Percentiles rank a stretch among this genome's conserved stretches.
Conservation (phyloP, 1,284 basidiomycete genomes). For the Ustilago trichophora region DNA sequence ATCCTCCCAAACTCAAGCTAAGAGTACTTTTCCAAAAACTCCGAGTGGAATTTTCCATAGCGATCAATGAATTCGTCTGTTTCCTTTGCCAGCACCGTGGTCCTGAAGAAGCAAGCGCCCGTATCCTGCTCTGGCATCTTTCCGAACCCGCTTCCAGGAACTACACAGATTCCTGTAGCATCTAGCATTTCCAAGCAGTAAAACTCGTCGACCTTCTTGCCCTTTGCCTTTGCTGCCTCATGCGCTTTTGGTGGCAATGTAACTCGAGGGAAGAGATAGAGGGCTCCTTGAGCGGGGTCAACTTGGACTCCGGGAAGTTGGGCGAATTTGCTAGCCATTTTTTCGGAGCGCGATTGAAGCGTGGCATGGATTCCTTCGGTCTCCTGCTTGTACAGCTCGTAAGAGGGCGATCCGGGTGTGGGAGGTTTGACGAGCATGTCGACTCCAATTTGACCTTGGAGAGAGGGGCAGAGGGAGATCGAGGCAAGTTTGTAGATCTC, state of each 20-base stretch:
- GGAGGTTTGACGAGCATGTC: conserved; percentile 64
- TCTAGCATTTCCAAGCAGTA: conserved; percentile 63
- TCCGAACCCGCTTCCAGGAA: conserved; percentile 63
- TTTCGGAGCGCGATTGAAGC: conserved; percentile 46
- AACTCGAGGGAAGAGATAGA: conserved; percentile 85
- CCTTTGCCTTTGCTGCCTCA: conserved; percentile 49
- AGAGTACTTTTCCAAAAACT: conserved; percentile 50
- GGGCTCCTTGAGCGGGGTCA: conserved; percentile 75
- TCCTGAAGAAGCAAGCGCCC: conserved; percentile 59
- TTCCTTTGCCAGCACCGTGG: conserved; percentile 63
- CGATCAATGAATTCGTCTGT: conserved; percentile 63
- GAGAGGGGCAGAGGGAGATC: conserved; percentile 61
- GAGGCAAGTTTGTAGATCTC: conserved; percentile 64
- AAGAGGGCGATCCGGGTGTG: conserved; percentile 48
- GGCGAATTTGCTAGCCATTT: conserved; percentile 56
- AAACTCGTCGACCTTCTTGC: conserved; percentile 61
- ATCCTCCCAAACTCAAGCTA: conserved; percentile 3
- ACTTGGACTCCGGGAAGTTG: conserved; percentile 54
- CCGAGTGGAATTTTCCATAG: conserved; percentile 59
- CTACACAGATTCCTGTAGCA: conserved; percentile 64
- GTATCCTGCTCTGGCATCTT: conserved; percentile 48
- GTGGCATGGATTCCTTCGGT: conserved; percentile 52
- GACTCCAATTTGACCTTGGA: conserved; percentile 64
- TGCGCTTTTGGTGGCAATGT: conserved; percentile 69
- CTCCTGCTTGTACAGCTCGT: conserved; percentile 56